Evolutionary conservation across 306 rosid species (phyloP).

Genomic region (Gynostemma pentaphyllum): DNA sequence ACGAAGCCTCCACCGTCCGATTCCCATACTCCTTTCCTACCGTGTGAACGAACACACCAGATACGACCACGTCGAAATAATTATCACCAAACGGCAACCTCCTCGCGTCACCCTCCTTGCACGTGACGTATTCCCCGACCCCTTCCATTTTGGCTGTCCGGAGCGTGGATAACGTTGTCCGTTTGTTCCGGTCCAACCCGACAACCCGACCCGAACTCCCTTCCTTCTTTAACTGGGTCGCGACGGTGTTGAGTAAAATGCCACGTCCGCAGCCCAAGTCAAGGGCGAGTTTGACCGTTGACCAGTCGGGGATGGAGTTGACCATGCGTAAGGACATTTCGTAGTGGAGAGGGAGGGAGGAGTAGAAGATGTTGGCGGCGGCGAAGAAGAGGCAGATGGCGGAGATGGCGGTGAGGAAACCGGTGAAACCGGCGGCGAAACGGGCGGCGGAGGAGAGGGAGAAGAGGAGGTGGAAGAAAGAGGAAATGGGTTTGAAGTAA

Average conservation of each 20-base stretch:
- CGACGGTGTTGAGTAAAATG: constrained; percentile 85
- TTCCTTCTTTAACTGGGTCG: constrained; percentile 76
- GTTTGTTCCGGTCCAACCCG: constrained; percentile 56
- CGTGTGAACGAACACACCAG: constrained; percentile 85
- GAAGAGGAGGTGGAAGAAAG: constrained; percentile 42
- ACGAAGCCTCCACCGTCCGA: constrained; percentile 77
- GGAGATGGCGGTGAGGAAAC: constrained; percentile 68
- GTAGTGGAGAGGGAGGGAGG: constrained; percentile 81
- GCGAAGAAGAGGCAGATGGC: constrained; percentile 78
- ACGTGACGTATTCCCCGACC: constrained; percentile 88
- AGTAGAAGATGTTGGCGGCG: constrained; percentile 85
- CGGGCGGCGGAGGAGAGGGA: constrained; percentile 45
- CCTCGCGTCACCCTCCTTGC: constrained; percentile 83
- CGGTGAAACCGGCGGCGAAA: constrained; percentile 82
- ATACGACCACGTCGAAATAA: constrained; percentile 90
- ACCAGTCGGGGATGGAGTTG: constrained; percentile 75
- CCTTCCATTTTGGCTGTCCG: constrained; percentile 77
- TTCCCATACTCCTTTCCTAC: constrained; percentile 81
- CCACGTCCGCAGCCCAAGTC: constrained; percentile 99
- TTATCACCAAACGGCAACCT: constrained; percentile 79
- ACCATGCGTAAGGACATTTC: constrained; percentile 89
- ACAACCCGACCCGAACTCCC: constrained; percentile 94
- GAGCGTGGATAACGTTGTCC: constrained; percentile 46
- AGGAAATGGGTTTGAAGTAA: constrained; percentile 44
- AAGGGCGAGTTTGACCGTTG: constrained; percentile 79